Conservation (phyloP, 2,329 filamentous ascomycete species). For the Elsinoe perseae region DNA sequence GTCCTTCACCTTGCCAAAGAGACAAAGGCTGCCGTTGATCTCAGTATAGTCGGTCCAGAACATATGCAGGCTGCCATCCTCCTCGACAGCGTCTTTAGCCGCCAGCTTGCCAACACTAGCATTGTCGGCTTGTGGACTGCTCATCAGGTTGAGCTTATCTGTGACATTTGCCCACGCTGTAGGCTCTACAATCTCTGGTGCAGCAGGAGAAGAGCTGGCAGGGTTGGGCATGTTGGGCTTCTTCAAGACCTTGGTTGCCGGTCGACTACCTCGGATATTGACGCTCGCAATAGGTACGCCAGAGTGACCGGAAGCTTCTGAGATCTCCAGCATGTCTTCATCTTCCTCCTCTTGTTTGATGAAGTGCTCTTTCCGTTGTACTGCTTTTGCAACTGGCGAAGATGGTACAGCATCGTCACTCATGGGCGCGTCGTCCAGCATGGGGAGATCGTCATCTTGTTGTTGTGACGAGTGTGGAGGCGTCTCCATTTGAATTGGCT, state of each 20-base stretch:
- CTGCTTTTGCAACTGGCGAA: constrained; percentile 54
- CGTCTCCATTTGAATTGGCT: constrained; percentile 11
- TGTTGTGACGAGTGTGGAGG: constrained; percentile 16
- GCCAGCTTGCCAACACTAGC: constrained; percentile 70
- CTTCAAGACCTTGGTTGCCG: constrained; percentile 61
- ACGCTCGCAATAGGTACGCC: constrained; percentile 61
- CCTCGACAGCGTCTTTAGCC: constrained; percentile 78
- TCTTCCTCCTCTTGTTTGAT: constrained; percentile 63
- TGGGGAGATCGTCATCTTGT: constrained; percentile 40
- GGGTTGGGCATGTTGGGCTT: constrained; percentile 64
- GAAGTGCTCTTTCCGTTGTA: constrained; percentile 44
- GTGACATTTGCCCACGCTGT: constrained; percentile 84
- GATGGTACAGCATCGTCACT: constrained; percentile 73
- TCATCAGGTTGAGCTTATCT: constrained; percentile 76
- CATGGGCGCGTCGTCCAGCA: constrained; percentile 69
- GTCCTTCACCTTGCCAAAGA: constrained; percentile 94
- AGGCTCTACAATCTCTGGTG: constrained; percentile 58
- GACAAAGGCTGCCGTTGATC: constrained; percentile 78
- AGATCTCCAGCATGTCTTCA: constrained; percentile 76
- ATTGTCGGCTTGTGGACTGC: constrained; percentile 61
- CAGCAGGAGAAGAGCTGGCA: constrained; percentile 65
- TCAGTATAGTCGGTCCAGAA: constrained; percentile 98
- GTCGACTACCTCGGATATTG: constrained; percentile 75
- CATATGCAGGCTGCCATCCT: constrained; percentile 83
- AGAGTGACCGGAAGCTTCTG: constrained; percentile 59